phyloP scores from a whole-genome alignment of 2,329 filamentous ascomycete genomes.

The Cytospora piceicola region DNA sequence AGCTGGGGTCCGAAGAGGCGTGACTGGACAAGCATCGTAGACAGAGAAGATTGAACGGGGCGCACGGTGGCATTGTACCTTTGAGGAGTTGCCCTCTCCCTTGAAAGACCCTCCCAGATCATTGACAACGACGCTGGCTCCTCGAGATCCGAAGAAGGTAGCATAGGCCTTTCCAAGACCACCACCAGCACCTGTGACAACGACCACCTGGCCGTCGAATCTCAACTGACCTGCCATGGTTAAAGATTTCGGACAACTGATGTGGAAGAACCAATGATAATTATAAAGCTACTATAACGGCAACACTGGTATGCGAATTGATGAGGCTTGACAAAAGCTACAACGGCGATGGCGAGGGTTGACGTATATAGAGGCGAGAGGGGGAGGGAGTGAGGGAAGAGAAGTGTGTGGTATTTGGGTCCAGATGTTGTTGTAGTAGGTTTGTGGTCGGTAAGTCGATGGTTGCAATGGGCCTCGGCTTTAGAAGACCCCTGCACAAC shows the following conservation, averaged over 20 bases:
- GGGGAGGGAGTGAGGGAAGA: not conserved
- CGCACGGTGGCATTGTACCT: conserved; percentile 57
- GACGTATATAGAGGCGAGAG: conserved; percentile 4
- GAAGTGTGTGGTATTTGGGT: not conserved
- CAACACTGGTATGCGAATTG: not conserved
- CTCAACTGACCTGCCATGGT: conserved; percentile 69
- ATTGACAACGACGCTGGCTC: conserved; percentile 80
- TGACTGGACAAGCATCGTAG: not conserved
- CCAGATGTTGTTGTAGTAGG: not conserved
- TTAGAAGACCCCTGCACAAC: conserved; percentile 16
- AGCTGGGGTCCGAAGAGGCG: not conserved
- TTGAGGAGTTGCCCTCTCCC: conserved; percentile 84
- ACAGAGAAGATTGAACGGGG: not conserved
- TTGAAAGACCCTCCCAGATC: conserved; percentile 93
- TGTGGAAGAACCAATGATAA: not conserved
- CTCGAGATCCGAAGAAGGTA: conserved; percentile 87
- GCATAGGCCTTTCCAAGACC: conserved; percentile 83
- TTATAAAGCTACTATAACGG: not conserved
- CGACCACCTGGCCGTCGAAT: conserved; percentile 86
- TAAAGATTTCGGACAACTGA: not conserved
- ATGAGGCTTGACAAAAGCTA: not conserved
- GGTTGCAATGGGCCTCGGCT: conserved; percentile 29
- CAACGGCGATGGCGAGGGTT: not conserved
- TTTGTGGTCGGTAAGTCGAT: conserved; percentile 22
- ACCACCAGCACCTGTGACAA: conserved; percentile 84